Evolutionary conservation across 2,329 filamentous ascomycete species (phyloP), one percentile per base, ranked within the genome.

Genomic region (Botrytis galanthina): DNA sequence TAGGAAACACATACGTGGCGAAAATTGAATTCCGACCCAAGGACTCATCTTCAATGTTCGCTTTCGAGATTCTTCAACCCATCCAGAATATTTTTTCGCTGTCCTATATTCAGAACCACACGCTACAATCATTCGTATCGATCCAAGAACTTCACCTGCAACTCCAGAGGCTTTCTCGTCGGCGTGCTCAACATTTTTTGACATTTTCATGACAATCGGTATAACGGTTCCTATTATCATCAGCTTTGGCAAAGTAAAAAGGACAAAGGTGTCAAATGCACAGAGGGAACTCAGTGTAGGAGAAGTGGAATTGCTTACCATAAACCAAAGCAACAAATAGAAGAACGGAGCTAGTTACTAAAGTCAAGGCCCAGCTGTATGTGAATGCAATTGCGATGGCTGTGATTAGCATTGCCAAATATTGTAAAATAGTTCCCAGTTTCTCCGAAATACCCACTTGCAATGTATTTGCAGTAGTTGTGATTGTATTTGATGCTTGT

Each of bases 391-490:
- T 84, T 75, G 88, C 80, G 70, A 88, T 83, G 39, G 88, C 83
- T 26, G 87, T 80, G 46, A 88, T 79, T 70, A 90, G 85, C 39
- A 87, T 86, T 0, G 87, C 80, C 3, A 81, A 81, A 75, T 83
- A 90, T 78, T 91, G 88, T 73, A 91, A 77, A 63, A 90, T 87
- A 2, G 84, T 85, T 12, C 87, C 88, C 0, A 91, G 83, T 77
- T 90, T 90, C 79, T 91, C 89, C 0, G 88, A 90, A 57, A 91
- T 89, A 4, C 90, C 89, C 20, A 90, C 82, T 80, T 91, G 89
- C n/a, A 91, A 82, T 2, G 85, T 86, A 79, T 91, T 91, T 74
- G 88, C 87, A 1, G 88, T 86, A 0, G 90, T 92, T 75, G 92
- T 91, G 51, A 89, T 89, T 22, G 85, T 85, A 42, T 78, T 80